Percentiles rank a stretch among this genome's conserved stretches.
These are phyloP conservation scores for Lepidium sativum DNA, from an alignment of 345 rosid genomes.

Conservation along the genomic window DNA sequence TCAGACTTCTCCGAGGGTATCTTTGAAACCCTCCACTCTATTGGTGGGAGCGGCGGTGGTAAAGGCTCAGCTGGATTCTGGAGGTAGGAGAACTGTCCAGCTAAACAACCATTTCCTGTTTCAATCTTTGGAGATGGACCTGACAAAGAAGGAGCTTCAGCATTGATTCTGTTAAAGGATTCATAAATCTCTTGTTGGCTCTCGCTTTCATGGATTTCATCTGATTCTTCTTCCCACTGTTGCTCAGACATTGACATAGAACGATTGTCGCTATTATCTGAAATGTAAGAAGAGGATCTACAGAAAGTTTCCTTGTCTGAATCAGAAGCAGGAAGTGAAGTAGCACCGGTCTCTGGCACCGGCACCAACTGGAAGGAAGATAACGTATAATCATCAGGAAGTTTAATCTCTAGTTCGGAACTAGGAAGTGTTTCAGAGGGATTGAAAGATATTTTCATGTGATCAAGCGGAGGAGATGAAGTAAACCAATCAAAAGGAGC, in stretches of 20 bases:
- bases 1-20: constrained; percentile 17
- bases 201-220: constrained; percentile 26
- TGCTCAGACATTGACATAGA: constrained; percentile 67
- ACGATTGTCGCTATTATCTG: constrained; percentile 44
- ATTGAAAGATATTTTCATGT: constrained; percentile 87
- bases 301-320: constrained; percentile 93
- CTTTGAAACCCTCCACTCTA: constrained; percentile 48
- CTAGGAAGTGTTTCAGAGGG: constrained; percentile 46
- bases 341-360: constrained; percentile 45
- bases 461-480: constrained; percentile 85
- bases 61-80: constrained; percentile 32
- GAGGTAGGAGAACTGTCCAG: constrained; percentile 19
- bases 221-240: constrained; percentile 53
- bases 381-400: constrained; percentile 64
- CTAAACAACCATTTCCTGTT: constrained; percentile 28
- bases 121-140: constrained; percentile 22
- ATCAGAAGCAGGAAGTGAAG: constrained; percentile 39
- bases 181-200: constrained; percentile 38
- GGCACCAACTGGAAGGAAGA: constrained; percentile 88
- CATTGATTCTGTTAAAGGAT: constrained; percentile 32
- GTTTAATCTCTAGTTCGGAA: constrained; percentile 55
- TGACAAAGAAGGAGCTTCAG: constrained; percentile 28
- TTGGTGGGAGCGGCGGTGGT: constrained; percentile 75
- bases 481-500: constrained; percentile 41
- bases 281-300: constrained; percentile 66